Evolutionary conservation across 2,329 filamentous ascomycete species (phyloP).

Genomic region (Trichoderma lentiforme): DNA sequence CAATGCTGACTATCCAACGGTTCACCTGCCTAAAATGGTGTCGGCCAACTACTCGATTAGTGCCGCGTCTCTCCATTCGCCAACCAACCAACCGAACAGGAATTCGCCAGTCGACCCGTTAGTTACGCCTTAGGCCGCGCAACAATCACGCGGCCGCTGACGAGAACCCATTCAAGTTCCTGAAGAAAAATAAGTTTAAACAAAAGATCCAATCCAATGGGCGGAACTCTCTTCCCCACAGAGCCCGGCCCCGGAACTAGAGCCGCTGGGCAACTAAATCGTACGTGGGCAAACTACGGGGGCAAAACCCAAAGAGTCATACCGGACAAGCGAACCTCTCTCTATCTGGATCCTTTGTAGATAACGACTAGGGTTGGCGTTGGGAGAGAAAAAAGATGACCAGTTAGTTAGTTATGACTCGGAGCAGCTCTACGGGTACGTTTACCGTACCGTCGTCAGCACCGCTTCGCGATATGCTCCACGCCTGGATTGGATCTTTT

Average conservation of each 20-base stretch:
- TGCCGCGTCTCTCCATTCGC: neutral
- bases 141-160: constrained; percentile 14
- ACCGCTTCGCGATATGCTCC: neutral
- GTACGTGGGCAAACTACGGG: neutral
- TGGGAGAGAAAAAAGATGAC: neutral
- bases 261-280: neutral
- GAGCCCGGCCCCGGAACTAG: neutral
- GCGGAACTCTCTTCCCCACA: neutral
- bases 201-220: neutral
- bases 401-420: neutral
- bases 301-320: neutral
- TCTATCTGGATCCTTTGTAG: neutral
- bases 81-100: neutral
- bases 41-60: neutral
- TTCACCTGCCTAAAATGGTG: neutral
- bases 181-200: neutral
- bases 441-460: constrained; percentile 8
- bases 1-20: neutral
- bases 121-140: constrained; percentile 1
- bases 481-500: neutral
- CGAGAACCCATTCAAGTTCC: neutral
- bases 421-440: neutral
- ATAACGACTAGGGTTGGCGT: neutral
- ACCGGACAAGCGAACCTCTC: neutral
- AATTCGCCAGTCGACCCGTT: neutral